These are phyloP conservation scores for Solanum pinnatisectum DNA, from an alignment of 257 asterid genomes.

Conservation along the genomic window DNA sequence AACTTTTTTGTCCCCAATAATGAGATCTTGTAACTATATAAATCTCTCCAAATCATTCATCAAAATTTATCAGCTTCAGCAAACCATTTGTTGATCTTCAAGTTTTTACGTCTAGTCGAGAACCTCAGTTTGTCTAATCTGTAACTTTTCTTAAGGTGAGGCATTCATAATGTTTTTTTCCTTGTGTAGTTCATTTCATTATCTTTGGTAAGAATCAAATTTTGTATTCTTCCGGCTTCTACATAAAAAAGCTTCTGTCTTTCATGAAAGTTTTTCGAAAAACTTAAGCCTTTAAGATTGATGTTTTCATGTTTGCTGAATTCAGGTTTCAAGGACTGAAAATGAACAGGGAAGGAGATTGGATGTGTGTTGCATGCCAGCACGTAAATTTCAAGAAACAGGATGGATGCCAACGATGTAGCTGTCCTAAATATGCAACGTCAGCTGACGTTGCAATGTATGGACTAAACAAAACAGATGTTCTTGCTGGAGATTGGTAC, in stretches of 20 bases:
- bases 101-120: background rate
- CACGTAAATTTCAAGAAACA: conserved; percentile 67
- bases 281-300: background rate
- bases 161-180: background rate
- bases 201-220: background rate
- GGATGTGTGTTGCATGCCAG: conserved; percentile 86
- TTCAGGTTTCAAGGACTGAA: background rate
- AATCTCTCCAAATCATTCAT: conserved; percentile 24
- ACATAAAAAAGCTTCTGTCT: background rate
- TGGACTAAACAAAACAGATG: conserved; percentile 27
- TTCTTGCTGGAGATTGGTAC: conserved; percentile 81
- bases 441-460: conserved; percentile 40
- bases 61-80: conserved; percentile 22
- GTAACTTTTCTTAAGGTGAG: conserved; percentile 1
- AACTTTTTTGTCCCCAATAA: conserved; percentile 16
- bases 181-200: background rate
- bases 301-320: background rate
- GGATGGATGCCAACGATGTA: conserved; percentile 64
- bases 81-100: conserved; percentile 1
- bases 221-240: background rate
- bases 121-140: background rate
- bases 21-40: conserved; percentile 29
- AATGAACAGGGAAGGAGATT: conserved; percentile 75
- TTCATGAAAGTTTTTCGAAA: background rate
- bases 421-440: conserved; percentile 61